A percentile compares a stretch with the other conserved stretches of the same genome.
phyloP scores from a whole-genome alignment of 2,329 filamentous ascomycete genomes.

The Teratosphaeria gauchensis region DNA sequence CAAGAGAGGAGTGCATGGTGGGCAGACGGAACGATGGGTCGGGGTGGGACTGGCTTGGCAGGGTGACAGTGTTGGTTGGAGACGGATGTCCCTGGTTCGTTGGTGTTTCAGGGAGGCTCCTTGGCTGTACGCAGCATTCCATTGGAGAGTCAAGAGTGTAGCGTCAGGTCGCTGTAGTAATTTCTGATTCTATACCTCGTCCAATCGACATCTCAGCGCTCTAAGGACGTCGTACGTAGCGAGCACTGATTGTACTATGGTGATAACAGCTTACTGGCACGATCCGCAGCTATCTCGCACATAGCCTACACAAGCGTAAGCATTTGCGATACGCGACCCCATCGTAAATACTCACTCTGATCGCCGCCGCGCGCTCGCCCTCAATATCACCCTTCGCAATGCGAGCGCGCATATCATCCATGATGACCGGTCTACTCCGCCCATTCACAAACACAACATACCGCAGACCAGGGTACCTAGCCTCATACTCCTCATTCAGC shows the following conservation, averaged over 20 bases:
- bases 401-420: slow-evolving; percentile 69
- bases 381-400: slow-evolving; percentile 59
- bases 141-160: no score
- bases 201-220: no score
- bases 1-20: no score
- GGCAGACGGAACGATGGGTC: no score
- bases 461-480: slow-evolving; percentile 67
- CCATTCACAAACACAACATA: slow-evolving; percentile 94
- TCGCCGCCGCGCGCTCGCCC: slow-evolving; percentile 61
- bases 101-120: no score
- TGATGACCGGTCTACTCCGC: slow-evolving; percentile 60
- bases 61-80: no score
- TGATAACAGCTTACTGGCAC: slow-evolving; percentile 52
- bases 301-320: slow-evolving; percentile 53
- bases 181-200: no score
- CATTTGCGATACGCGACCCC: neutral
- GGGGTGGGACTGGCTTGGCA: no score
- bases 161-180: no score
- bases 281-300: slow-evolving; percentile 80
- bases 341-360: slow-evolving; percentile 49
- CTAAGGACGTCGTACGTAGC: no score
- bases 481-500: slow-evolving; percentile 72
- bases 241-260: neutral
- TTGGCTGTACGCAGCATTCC: no score
- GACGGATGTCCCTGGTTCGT: no score